phyloP scores from a whole-genome alignment of 345 rosid species.

The Camelina hispida region DNA sequence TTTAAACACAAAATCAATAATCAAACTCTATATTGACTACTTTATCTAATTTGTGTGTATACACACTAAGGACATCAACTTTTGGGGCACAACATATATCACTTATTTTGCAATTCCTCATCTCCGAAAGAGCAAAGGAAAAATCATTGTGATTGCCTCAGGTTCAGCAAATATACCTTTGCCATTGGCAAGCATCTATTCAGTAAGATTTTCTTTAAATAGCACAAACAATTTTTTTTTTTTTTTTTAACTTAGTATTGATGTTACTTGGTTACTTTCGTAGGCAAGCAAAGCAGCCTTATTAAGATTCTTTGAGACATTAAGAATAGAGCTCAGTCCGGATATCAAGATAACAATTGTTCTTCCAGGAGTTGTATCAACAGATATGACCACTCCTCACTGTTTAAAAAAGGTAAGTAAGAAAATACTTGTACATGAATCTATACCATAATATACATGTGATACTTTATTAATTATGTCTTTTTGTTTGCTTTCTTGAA shows the following conservation, averaged over 20 bases:
- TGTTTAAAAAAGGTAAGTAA: conserved; percentile 20
- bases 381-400: conserved; percentile 43
- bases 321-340: conserved; percentile 51
- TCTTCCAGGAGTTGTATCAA: conserved; percentile 48
- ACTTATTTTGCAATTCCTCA: conserved; percentile 57
- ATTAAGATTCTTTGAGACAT: conserved; percentile 53
- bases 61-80: conserved; percentile 48
- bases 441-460: not conserved
- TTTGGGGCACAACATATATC: conserved; percentile 56
- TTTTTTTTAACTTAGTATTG: not conserved
- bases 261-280: not conserved
- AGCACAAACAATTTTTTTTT: not conserved
- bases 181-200: conserved; percentile 45
- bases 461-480: not conserved
- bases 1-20: not conserved
- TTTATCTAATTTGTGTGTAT: conserved; percentile 3
- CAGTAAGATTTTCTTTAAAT: conserved; percentile 32
- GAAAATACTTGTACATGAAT: not conserved
- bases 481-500: not conserved
- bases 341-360: conserved; percentile 61
- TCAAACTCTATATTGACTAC: not conserved
- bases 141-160: conserved; percentile 49
- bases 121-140: conserved; percentile 53
- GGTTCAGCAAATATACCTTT: conserved; percentile 36
- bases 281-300: conserved; percentile 65